Evolutionary conservation across 2,329 filamentous ascomycete species (phyloP).

Genomic region (Neonectria faginata): DNA sequence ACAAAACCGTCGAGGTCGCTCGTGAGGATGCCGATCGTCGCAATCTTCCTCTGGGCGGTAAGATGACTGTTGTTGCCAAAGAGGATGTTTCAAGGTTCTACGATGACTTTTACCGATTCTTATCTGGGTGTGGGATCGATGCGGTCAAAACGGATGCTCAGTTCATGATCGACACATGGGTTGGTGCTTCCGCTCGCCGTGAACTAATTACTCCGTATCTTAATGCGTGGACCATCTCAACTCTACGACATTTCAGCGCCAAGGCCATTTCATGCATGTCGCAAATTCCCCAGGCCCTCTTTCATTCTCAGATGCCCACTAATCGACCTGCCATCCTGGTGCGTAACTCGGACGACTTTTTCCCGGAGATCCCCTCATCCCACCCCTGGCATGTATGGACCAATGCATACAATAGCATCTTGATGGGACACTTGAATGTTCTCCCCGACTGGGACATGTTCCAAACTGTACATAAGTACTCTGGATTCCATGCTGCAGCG

Average conservation of each 20-base stretch:
- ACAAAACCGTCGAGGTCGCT: slow-evolving; percentile 76
- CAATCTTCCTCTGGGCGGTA: slow-evolving; percentile 66
- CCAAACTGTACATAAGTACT: slow-evolving; percentile 74
- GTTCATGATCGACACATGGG: slow-evolving; percentile 84
- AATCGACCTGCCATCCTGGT: slow-evolving; percentile 79
- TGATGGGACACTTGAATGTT: slow-evolving; percentile 87
- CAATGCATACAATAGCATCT: slow-evolving; percentile 88
- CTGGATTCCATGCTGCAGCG: slow-evolving; percentile 88
- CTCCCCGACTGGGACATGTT: slow-evolving; percentile 87
- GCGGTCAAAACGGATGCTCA: slow-evolving; percentile 95
- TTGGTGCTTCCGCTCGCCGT: slow-evolving; percentile 75
- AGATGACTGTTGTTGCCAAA: slow-evolving; percentile 78
- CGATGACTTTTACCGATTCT: slow-evolving; percentile 89
- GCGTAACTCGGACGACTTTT: slow-evolving; percentile 93
- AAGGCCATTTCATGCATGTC: slow-evolving; percentile 96
- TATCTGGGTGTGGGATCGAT: slow-evolving; percentile 79
- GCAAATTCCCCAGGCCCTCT: slow-evolving; percentile 85
- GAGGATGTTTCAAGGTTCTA: slow-evolving; percentile 84
- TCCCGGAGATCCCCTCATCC: slow-evolving; percentile 81
- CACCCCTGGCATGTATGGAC: slow-evolving; percentile 97
- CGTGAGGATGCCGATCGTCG: slow-evolving; percentile 60
- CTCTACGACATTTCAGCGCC: slow-evolving; percentile 80
- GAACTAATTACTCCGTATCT: slow-evolving; percentile 81
- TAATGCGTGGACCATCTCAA: slow-evolving; percentile 85
- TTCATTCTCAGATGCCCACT: slow-evolving; percentile 83